A percentile compares a stretch with the other conserved stretches of the same genome.
Evolutionary conservation across 441 rosid species (phyloP).

Genomic region (Pelargonium australe): DNA sequence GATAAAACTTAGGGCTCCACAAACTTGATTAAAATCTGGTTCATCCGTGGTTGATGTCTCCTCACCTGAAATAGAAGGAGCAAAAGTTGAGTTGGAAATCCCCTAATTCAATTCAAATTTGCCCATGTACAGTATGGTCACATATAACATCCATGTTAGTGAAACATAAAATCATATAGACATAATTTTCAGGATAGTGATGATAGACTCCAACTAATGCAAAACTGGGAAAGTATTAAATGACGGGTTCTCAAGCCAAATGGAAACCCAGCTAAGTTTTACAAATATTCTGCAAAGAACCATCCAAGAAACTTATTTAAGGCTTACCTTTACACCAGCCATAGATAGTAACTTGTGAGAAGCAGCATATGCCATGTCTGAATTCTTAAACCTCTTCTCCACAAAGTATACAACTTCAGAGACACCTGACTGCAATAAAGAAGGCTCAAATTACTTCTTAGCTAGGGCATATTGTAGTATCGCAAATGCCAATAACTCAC

Average conservation of each 20-base stretch:
- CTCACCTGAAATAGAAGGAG: constrained; percentile 48
- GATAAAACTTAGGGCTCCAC: constrained; percentile 35
- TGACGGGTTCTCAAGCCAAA: background rate
- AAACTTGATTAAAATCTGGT: constrained; percentile 54
- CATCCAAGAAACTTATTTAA: background rate
- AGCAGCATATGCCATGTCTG: constrained; percentile 54
- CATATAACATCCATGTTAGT: too few relatives aligned
- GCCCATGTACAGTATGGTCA: too few relatives aligned
- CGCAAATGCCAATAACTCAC: background rate
- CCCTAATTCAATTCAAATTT: too few relatives aligned
- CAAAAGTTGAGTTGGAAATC: too few relatives aligned
- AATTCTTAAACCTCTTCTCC: constrained; percentile 55
- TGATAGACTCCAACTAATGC: background rate
- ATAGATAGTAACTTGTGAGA: constrained; percentile 75
- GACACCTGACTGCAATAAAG: constrained; percentile 69
- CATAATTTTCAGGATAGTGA: background rate
- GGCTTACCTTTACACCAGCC: constrained; percentile 80
- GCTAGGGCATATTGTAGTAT: background rate
- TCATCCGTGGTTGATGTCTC: constrained; percentile 66
- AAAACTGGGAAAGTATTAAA: background rate
- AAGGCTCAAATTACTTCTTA: constrained; percentile 10
- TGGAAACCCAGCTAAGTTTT: too few relatives aligned
- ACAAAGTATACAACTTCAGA: constrained; percentile 76
- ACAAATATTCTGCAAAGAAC: background rate
- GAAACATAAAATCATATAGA: background rate